Percentiles rank a stretch among this genome's conserved stretches.
Evolutionary conservation across 2,329 filamentous ascomycete species (phyloP).

Genomic region (Cytospora leucostoma): DNA sequence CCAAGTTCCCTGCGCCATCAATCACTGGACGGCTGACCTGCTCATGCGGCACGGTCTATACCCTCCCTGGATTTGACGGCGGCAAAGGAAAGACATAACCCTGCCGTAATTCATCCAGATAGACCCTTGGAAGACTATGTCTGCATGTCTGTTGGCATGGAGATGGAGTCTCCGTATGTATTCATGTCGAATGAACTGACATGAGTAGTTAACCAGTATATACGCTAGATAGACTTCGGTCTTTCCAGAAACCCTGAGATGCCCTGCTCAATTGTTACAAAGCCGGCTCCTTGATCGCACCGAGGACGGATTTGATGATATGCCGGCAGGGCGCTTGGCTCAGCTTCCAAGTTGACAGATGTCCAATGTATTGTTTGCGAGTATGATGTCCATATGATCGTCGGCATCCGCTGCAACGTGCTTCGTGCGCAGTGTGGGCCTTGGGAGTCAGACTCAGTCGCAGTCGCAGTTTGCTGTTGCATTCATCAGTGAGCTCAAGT

Average conservation of each 20-base stretch:
- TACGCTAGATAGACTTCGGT: too few relatives aligned
- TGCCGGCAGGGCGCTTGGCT: not conserved
- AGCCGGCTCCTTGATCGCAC: too few relatives aligned
- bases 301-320: not conserved
- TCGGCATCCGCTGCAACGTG: not conserved
- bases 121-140: constrained; percentile 1
- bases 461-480: not conserved
- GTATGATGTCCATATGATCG: not conserved
- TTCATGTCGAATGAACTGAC: not conserved
- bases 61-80: constrained; percentile 15
- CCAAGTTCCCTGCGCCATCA: constrained; percentile 10
- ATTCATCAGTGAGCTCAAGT: not conserved
- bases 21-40: constrained; percentile 22
- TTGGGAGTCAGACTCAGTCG: not conserved
- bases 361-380: not conserved
- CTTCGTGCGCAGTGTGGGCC: not conserved
- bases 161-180: not conserved
- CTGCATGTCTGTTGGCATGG: constrained; percentile 3
- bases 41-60: constrained; percentile 12
- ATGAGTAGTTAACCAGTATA: too few relatives aligned
- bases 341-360: not conserved
- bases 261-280: too few relatives aligned
- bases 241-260: too few relatives aligned
- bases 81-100: constrained; percentile 9
- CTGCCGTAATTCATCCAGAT: constrained; percentile 11